These are phyloP conservation scores for Pleurotus giganteus DNA, from an alignment of 768 basidiomycete genomes.

Conservation along the genomic window DNA sequence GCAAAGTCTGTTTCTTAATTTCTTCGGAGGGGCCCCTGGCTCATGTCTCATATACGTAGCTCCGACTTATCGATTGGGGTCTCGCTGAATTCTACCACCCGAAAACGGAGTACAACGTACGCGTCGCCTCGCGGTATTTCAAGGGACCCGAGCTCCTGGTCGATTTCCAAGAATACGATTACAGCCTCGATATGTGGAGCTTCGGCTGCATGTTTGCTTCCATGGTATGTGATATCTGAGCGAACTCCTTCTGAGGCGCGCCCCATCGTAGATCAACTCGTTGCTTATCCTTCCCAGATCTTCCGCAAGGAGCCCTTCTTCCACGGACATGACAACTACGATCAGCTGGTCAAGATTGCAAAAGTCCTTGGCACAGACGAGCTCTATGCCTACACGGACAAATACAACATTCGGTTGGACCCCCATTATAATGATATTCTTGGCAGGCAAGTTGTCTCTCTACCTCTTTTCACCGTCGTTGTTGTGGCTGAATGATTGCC, in stretches of 20 bases:
- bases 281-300: constrained; percentile 52
- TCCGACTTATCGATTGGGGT: constrained; percentile 98
- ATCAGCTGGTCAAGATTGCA: constrained; percentile 96
- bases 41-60: constrained; percentile 39
- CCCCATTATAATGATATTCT: constrained; percentile 95
- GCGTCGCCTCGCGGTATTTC: constrained; percentile 96
- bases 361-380: constrained; percentile 98
- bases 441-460: constrained; percentile 53
- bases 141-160: constrained; percentile 96
- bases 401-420: constrained; percentile 94
- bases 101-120: constrained; percentile 96
- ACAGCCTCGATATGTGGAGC: constrained; percentile 98
- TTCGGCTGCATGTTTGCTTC: constrained; percentile 98
- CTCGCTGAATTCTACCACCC: constrained; percentile 98
- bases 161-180: constrained; percentile 98
- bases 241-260: constrained; percentile 3
- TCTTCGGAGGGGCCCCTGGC: constrained; percentile 1
- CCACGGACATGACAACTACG: constrained; percentile 98
- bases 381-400: constrained; percentile 87
- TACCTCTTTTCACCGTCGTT: neutral
- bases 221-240: constrained; percentile 61
- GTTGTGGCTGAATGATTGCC: constrained; percentile 4
- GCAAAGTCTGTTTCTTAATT: constrained; percentile 58
- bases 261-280: constrained; percentile 8
- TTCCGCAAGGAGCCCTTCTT: constrained; percentile 99